These are phyloP conservation scores for Colletotrichum caudatum DNA, from an alignment of 2,329 filamentous ascomycete genomes.

Conservation along the genomic window DNA sequence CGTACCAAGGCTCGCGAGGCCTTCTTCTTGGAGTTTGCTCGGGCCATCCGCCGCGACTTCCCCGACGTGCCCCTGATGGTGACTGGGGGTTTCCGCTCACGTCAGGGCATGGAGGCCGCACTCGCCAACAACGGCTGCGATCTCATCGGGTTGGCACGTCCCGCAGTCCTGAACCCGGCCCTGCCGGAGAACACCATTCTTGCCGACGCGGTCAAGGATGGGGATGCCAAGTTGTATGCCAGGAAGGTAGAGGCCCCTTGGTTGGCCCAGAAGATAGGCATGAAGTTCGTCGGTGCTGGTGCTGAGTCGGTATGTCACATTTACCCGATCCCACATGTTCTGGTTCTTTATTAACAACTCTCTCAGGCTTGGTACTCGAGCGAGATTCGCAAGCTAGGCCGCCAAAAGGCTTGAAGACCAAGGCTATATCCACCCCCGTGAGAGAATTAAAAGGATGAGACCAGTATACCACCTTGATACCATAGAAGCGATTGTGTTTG, in stretches of 20 bases:
- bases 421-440: not conserved
- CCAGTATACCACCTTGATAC: not conserved
- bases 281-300: conserved; percentile 43
- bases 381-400: conserved; percentile 32
- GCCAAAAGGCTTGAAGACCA: not conserved
- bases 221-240: conserved; percentile 50
- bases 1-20: conserved; percentile 70
- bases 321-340: too few species aligned
- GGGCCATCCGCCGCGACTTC: conserved; percentile 60
- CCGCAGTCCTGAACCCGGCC: conserved; percentile 53
- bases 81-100: conserved; percentile 72
- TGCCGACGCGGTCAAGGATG: conserved; percentile 50
- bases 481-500: not conserved
- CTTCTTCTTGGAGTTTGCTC: conserved; percentile 76
- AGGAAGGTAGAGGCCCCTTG: conserved; percentile 45
- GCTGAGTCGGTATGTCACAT: conserved; percentile 43
- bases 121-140: conserved; percentile 55
- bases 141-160: conserved; percentile 56
- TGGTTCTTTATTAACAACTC: not conserved
- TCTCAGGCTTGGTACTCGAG: conserved; percentile 31
- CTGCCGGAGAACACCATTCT: conserved; percentile 53
- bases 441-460: not conserved
- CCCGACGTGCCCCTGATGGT: conserved; percentile 64
- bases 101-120: conserved; percentile 56
- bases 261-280: conserved; percentile 44